Evolutionary conservation across 495 filamentous ascomycete species (phyloP).

Genomic region (Immersiella caudata): DNA sequence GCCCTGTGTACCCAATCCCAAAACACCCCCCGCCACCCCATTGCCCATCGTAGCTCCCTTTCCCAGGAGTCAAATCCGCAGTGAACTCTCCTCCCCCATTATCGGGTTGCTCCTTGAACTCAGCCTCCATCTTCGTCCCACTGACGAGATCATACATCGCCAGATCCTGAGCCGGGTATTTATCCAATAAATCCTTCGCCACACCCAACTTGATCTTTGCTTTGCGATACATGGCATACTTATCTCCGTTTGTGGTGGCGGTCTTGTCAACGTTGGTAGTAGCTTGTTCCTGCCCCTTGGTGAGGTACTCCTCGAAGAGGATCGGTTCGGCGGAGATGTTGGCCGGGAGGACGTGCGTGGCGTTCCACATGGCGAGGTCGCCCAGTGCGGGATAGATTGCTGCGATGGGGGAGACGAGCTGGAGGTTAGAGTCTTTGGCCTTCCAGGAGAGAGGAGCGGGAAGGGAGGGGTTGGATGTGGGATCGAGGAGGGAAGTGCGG

Average conservation of each 20-base stretch:
- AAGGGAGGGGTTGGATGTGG: conserved; percentile 1
- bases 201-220: conserved; percentile 4
- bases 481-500: conserved; percentile 11
- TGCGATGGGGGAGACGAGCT: background rate
- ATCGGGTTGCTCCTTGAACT: background rate
- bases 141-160: conserved; percentile 10
- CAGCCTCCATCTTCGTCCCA: background rate
- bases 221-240: background rate
- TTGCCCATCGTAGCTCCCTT: conserved; percentile 5
- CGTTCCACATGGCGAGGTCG: conserved; percentile 17
- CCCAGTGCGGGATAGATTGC: conserved; percentile 8
- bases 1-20: background rate
- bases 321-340: conserved; percentile 9
- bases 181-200: background rate
- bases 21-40: conserved; percentile 14
- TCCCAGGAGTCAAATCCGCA: background rate
- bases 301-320: conserved; percentile 1
- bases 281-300: conserved; percentile 2
- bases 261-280: background rate
- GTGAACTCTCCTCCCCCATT: background rate
- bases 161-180: background rate
- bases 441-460: background rate
- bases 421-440: background rate
- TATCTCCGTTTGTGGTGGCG: background rate
- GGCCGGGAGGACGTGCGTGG: background rate